These are phyloP conservation scores for Metarhizium humberi DNA, from an alignment of 2,329 filamentous ascomycete genomes.

Conservation along the genomic window DNA sequence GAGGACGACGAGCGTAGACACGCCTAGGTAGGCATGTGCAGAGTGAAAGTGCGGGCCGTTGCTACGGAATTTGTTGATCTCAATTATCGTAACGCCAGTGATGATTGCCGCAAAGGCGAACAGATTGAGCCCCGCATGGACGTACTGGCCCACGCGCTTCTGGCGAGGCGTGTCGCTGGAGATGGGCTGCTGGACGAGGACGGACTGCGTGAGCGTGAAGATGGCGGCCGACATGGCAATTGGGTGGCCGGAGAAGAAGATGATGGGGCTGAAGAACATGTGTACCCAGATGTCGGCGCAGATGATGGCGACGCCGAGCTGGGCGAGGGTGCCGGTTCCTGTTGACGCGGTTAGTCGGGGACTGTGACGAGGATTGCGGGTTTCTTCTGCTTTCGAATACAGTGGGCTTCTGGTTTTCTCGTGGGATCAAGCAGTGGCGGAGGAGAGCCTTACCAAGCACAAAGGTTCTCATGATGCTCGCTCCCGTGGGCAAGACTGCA, in stretches of 20 bases:
- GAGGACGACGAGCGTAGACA: constrained; percentile 62
- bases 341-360: neutral
- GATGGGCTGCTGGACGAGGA: constrained; percentile 72
- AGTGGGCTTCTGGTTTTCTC: no score
- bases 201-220: constrained; percentile 67
- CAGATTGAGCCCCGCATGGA: constrained; percentile 64
- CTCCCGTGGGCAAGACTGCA: constrained; percentile 57
- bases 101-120: constrained; percentile 52
- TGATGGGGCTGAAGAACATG: constrained; percentile 60
- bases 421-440: no score
- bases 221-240: constrained; percentile 60
- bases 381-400: no score
- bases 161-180: constrained; percentile 62
- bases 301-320: constrained; percentile 69
- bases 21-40: constrained; percentile 73
- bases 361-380: no score
- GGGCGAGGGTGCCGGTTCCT: constrained; percentile 77
- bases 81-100: constrained; percentile 61
- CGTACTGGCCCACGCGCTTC: constrained; percentile 51
- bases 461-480: constrained; percentile 61
- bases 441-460: constrained; percentile 48
- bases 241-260: constrained; percentile 83
- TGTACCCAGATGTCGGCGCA: constrained; percentile 67
- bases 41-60: constrained; percentile 67
- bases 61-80: constrained; percentile 72